Base-by-base conservation (phyloP, 768 basidiomycete genomes). In the Tulasnella sp. region DNA sequence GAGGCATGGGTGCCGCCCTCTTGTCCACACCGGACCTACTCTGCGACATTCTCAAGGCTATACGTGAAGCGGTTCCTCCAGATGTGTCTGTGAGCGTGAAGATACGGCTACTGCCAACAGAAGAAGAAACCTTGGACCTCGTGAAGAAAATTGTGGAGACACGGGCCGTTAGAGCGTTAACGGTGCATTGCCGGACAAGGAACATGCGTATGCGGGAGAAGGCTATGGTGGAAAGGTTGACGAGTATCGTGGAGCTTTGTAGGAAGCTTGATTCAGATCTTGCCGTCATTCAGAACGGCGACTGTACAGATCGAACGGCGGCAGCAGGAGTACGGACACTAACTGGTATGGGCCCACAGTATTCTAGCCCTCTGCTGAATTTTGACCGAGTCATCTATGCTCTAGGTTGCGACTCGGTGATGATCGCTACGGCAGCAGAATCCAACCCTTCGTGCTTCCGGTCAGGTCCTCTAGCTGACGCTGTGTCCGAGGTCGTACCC, bases 401-500 rank as follows among this genome's bases (percentile, higher is more conserved):
- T 25, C 52, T 45, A 85, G 84, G 83, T 2, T 90, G 89, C 9
- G 80, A 86, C 64, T 92, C 90, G 0, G 83, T 91, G 37, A 99
- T 99, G 96, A 85, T 99, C 37, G 96, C 96, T 19, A 84, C 92
- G 4, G 91, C 84, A 0, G 96, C 93, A 5, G 96, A 99, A 69
- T 70, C 83, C 4, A 99, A 98, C 68, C 89, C 91, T 0, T 82
- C 86, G 0, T 85, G 90, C 63, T 98, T 98, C 73, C 79, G 80
- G 2, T 70, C 77, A 15, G 77, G 67, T 0, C 85, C 86, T 2
- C 71, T 89, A 23, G 66, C 72, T 11, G 85, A 91, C 62, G 69
- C 91, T 1, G 83, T 86, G 60, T 69, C 70, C 52, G 81, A 77
- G 3, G 71, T 96, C 25, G 71, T 87, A 45, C 84, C 85, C 23